Evolutionary conservation across 345 rosid species (phyloP).

Genomic region (Pistacia integerrima): DNA sequence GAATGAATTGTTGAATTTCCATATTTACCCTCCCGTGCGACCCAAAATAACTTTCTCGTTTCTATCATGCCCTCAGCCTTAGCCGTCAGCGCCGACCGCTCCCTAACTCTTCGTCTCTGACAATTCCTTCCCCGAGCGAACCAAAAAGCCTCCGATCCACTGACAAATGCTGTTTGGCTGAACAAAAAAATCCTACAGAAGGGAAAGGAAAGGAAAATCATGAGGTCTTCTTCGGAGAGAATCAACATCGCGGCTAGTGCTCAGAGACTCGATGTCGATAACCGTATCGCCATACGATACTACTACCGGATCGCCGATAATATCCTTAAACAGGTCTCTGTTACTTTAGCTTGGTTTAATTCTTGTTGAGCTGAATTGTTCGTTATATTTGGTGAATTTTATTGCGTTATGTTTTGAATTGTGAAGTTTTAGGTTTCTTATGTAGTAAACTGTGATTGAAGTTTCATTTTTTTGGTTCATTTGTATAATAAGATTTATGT

Average conservation of each 20-base stretch:
- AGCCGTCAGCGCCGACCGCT: slow-evolving; percentile 24
- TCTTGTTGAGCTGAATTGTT: background rate
- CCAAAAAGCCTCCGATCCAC: slow-evolving; percentile 16
- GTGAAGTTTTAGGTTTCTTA: background rate
- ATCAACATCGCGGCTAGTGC: slow-evolving; percentile 78
- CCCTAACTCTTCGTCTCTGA: slow-evolving; percentile 11
- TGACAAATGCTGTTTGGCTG: slow-evolving; percentile 20
- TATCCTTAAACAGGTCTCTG: slow-evolving; percentile 79
- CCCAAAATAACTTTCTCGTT: slow-evolving; percentile 28
- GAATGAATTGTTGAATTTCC: slow-evolving; percentile 13
- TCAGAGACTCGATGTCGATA: slow-evolving; percentile 72
- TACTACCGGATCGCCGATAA: slow-evolving; percentile 91
- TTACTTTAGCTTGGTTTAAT: background rate
- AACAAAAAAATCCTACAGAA: slow-evolving; percentile 19
- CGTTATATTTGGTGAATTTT: background rate
- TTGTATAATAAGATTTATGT: slow-evolving; percentile 1
- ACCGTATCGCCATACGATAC: slow-evolving; percentile 77
- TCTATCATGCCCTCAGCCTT: background rate
- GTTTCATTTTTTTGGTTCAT: background rate
- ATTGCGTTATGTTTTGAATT: background rate
- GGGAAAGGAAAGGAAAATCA: slow-evolving; percentile 23
- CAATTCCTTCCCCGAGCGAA: slow-evolving; percentile 17
- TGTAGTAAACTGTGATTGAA: background rate
- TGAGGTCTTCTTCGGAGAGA: slow-evolving; percentile 63
- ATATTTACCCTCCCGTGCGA: slow-evolving; percentile 24